These are phyloP conservation scores for Pelargonium citronellum DNA, from an alignment of 441 rosid species.

Conservation along the genomic window DNA sequence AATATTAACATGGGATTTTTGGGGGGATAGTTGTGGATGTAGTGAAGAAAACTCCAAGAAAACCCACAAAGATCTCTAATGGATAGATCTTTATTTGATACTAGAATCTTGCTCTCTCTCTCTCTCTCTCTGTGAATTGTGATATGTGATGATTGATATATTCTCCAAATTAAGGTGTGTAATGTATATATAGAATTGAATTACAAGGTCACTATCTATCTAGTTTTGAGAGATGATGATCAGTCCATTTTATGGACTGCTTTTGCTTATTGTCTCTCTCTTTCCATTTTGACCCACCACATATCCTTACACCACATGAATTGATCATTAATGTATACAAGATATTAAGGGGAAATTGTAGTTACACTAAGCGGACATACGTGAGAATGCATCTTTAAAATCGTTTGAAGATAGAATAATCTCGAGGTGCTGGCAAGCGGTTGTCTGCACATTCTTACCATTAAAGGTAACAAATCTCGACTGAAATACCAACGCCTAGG, in stretches of 20 bases:
- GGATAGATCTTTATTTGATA: slow-evolving; percentile 12
- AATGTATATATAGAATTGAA: not conserved
- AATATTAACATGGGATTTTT: too few relatives aligned
- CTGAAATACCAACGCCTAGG: too few relatives aligned
- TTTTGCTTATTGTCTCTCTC: not conserved
- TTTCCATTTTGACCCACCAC: not conserved
- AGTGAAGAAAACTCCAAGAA: slow-evolving; percentile 54
- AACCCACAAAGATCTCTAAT: slow-evolving; percentile 30
- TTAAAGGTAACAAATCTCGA: too few relatives aligned
- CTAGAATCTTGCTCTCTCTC: not conserved
- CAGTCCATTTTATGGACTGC: too few relatives aligned
- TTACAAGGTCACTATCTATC: slow-evolving; percentile 7
- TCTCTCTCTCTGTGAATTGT: not conserved
- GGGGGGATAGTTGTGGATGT: too few relatives aligned
- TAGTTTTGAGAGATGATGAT: not conserved
- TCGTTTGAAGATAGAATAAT: too few relatives aligned
- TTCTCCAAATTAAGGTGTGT: not conserved
- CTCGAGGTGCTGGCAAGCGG: too few relatives aligned
- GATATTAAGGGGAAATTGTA: not conserved
- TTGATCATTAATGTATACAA: not conserved
- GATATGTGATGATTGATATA: not conserved
- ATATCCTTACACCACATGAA: not conserved
- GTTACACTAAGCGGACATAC: too few relatives aligned
- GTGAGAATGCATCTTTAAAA: too few relatives aligned
- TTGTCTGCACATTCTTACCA: too few relatives aligned